Evolutionary conservation across 2,329 filamentous ascomycete genomes (phyloP).

Genomic region (Aspergillus sergii): DNA sequence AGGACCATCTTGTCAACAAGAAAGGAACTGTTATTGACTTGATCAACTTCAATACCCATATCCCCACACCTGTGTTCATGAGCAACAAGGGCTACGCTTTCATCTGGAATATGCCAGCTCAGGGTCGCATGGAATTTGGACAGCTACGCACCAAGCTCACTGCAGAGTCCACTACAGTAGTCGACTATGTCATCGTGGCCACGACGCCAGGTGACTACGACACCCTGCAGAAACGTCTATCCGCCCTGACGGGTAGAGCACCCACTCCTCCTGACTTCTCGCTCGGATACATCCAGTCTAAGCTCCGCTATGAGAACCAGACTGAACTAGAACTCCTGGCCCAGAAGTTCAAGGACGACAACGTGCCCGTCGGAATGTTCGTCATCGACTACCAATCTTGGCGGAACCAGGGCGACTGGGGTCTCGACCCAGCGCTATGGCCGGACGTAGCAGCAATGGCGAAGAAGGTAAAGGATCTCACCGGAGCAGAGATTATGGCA

Average conservation of each 20-base stretch:
- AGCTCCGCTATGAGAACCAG: constrained; percentile 64
- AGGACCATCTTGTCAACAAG: constrained; percentile 61
- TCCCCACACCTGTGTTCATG: constrained; percentile 61
- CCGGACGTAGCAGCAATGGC: constrained; percentile 66
- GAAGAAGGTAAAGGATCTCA: constrained; percentile 56
- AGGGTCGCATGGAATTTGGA: constrained; percentile 62
- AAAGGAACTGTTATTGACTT: constrained; percentile 64
- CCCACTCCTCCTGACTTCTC: constrained; percentile 67
- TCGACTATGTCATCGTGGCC: constrained; percentile 65
- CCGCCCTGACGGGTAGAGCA: constrained; percentile 56
- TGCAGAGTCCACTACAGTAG: constrained; percentile 54
- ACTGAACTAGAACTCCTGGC: constrained; percentile 62
- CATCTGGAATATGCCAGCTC: constrained; percentile 65
- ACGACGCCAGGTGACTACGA: constrained; percentile 51
- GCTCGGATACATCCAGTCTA: constrained; percentile 68
- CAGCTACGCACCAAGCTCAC: constrained; percentile 62
- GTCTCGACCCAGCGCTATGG: constrained; percentile 63
- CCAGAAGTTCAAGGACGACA: constrained; percentile 54
- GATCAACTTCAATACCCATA: constrained; percentile 66
- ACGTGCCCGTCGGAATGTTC: constrained; percentile 63
- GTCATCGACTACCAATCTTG: constrained; percentile 69
- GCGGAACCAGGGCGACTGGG: constrained; percentile 66
- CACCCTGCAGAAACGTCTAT: constrained; percentile 58
- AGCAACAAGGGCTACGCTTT: constrained; percentile 62
- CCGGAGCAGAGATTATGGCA: constrained; percentile 64